Evolutionary conservation across 805 yeast genomes (phyloP).

Genomic region (Clavispora carvajalis): DNA sequence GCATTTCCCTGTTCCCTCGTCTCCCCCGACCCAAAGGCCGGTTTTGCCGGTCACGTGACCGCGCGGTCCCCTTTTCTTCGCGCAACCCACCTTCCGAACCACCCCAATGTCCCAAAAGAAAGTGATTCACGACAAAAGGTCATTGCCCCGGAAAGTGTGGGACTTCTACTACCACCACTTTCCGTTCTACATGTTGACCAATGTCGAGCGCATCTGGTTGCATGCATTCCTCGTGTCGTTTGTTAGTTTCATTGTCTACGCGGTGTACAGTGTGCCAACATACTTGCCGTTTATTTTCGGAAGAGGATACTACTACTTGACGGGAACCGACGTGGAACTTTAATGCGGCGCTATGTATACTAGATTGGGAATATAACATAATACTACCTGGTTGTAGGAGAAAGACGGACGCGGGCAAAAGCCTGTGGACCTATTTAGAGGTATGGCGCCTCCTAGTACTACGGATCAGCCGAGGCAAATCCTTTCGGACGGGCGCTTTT

Average conservation of each 20-base stretch:
- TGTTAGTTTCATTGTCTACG: slow-evolving; percentile 14
- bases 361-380: background rate
- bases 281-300: slow-evolving; percentile 26
- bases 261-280: slow-evolving; percentile 18
- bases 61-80: background rate
- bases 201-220: slow-evolving; percentile 31
- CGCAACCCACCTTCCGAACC: background rate
- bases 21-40: background rate
- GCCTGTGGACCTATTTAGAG: no score
- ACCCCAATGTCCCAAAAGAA: background rate
- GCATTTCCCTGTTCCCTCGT: no score
- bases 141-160: slow-evolving; percentile 7
- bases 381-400: no score
- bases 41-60: background rate
- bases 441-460: no score
- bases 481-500: no score
- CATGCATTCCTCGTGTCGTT: slow-evolving; percentile 14
- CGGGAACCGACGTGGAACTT: slow-evolving; percentile 18
- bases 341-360: background rate
- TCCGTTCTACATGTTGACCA: slow-evolving; percentile 48
- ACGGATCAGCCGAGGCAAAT: no score
- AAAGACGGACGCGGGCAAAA: no score
- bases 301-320: slow-evolving; percentile 32
- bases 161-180: slow-evolving; percentile 38
- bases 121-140: background rate